Evolutionary conservation across 306 rosid species (phyloP), one percentile per base, ranked within the genome.

Genomic region (Cucurbita moschata): DNA sequence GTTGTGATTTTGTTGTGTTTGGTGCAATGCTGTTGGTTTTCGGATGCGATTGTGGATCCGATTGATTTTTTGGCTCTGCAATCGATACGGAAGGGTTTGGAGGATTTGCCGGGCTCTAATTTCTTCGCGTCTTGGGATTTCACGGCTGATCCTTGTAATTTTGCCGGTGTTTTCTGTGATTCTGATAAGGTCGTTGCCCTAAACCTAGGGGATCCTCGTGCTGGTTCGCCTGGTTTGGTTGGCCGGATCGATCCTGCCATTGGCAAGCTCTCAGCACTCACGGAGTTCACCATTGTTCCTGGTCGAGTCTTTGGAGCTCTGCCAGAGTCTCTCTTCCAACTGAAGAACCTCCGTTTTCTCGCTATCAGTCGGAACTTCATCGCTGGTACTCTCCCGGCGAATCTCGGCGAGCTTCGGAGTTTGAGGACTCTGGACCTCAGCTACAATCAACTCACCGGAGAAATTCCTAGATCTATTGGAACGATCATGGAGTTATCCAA

Each of bases 81-180:
- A 80, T 85, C 97, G 1, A 83, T 91, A 65, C 84, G 88, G 4
- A 95, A 95, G 76, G 81, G 88, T 42, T 86, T 95, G 0, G 51
- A 87, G 3, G 99, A 95, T 73, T 74, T 91, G 88, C 97, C 97
- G 0, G 99, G 96, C 18, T 95, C 99, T 0, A 81, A 77, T 53
- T 95, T 88, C 85, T 88, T 95, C 53, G 67, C 89, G 0, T 84
- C 97, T 8, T 95, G 99, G 99, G 99, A 95, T 77, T 95, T 95
- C 89, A 95, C 99, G 3, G 79, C 91, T 7, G 99, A 95, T 78
- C 99, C 99, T 0, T 95, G 99, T 71, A 88, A 78, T 59, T 95
- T 95, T 80, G 75, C 96, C 80, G 99, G 99, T 13, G 96, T 95
- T 40, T 89, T 77, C 78, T 95, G 99, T 68, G 93, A 89, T 6